These are phyloP conservation scores for Balamuthia mandrillaris DNA, from an alignment of 208 protist genomes.

Conservation along the genomic window DNA sequence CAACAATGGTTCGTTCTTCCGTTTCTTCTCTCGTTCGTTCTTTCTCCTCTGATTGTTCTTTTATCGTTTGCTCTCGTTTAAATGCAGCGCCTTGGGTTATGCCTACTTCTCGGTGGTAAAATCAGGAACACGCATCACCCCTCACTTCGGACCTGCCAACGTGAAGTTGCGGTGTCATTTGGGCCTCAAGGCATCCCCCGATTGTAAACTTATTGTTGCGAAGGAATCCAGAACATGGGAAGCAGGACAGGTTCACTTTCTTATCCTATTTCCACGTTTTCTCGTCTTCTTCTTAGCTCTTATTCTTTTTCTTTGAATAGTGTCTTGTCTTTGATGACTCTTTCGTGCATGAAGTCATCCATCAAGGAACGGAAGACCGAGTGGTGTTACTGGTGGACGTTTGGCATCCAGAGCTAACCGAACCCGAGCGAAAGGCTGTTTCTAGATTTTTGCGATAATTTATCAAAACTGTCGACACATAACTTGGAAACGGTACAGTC, in stretches of 20 bases:
- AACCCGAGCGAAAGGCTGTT: background rate
- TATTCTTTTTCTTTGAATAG: background rate
- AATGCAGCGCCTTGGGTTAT: conserved; percentile 5
- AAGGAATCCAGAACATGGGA: background rate
- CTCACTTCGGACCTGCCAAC: conserved; percentile 37
- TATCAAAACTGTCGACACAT: too few relatives aligned
- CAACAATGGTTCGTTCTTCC: background rate
- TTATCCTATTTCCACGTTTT: too few relatives aligned
- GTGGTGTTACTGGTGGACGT: conserved; percentile 34
- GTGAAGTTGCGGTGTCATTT: conserved; percentile 34
- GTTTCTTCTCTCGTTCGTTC: background rate
- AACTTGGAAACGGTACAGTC: too few relatives aligned
- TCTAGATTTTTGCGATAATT: background rate
- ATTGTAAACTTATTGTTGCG: conserved; percentile 2
- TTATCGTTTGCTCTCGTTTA: background rate
- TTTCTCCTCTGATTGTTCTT: background rate
- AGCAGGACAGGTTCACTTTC: conserved; percentile 9
- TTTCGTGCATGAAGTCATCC: conserved; percentile 14
- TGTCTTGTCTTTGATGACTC: conserved; percentile 27
- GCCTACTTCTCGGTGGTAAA: conserved; percentile 35
- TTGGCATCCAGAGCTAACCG: conserved; percentile 32
- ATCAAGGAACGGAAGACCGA: background rate
- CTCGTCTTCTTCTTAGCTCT: background rate
- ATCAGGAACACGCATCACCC: conserved; percentile 7
- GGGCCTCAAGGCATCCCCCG: background rate